A percentile compares a stretch with the other conserved stretches of the same genome.
Conservation (phyloP, 2,329 filamentous ascomycete species). For the Didymella pinodella region DNA sequence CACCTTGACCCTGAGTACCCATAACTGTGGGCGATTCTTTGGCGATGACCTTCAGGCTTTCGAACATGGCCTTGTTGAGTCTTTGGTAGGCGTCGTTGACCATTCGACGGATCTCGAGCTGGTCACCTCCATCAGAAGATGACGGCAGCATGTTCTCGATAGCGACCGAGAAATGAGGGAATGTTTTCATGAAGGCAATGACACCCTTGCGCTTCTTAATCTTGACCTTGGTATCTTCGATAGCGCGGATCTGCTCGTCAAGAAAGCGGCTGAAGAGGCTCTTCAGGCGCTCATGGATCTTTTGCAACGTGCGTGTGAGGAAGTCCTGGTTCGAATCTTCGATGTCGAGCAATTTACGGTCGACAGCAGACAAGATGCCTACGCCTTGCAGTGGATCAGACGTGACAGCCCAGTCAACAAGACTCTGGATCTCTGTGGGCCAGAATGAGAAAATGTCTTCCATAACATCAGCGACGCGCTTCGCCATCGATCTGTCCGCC, state of each 20-base stretch:
- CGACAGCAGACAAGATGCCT: constrained; percentile 81
- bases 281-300: constrained; percentile 77
- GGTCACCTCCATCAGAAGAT: constrained; percentile 60
- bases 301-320: constrained; percentile 79
- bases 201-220: constrained; percentile 98
- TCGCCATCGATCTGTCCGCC: constrained; percentile 85
- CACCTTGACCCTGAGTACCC: constrained; percentile 63
- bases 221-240: constrained; percentile 98
- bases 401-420: constrained; percentile 84
- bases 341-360: constrained; percentile 79
- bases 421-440: constrained; percentile 75
- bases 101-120: constrained; percentile 72
- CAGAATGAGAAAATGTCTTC: constrained; percentile 87
- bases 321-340: constrained; percentile 95
- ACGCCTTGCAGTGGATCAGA: constrained; percentile 89
- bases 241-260: constrained; percentile 92
- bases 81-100: constrained; percentile 88
- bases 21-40: constrained; percentile 66
- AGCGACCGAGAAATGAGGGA: constrained; percentile 82
- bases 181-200: constrained; percentile 92
- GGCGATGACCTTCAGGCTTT: constrained; percentile 94
- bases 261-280: constrained; percentile 86
- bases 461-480: constrained; percentile 84
- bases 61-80: constrained; percentile 95
- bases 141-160: constrained; percentile 81